Conservation (phyloP, 176 grass and related monocot genomes). For the Panicum miliaceum region DNA sequence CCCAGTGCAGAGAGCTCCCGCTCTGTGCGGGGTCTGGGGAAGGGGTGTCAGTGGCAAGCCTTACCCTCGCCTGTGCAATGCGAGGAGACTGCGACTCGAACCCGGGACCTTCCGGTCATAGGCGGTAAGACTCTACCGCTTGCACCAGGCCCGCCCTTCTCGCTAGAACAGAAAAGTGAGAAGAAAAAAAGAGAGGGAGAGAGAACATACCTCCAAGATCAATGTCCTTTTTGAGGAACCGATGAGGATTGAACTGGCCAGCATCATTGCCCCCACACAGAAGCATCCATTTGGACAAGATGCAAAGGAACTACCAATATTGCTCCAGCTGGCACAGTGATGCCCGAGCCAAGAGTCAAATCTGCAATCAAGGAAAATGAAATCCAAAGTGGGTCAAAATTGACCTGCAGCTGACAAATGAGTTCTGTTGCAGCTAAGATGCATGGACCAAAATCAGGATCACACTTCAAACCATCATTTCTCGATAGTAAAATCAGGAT, state of each 20-base stretch:
- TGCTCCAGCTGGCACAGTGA: slow-evolving; percentile 73
- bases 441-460: slow-evolving; percentile 6
- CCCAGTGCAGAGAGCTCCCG: no score
- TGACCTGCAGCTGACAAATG: background rate
- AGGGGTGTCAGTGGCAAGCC: no score
- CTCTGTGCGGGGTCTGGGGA: no score
- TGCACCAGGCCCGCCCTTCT: no score
- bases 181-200: background rate
- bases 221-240: slow-evolving; percentile 57
- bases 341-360: slow-evolving; percentile 59
- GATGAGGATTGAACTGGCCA: slow-evolving; percentile 70
- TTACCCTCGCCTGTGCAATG: no score
- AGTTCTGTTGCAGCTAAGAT: slow-evolving; percentile 27
- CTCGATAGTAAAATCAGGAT: slow-evolving; percentile 1
- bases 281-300: slow-evolving; percentile 79
- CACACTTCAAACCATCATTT: slow-evolving; percentile 1
- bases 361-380: slow-evolving; percentile 59
- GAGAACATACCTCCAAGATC: slow-evolving; percentile 55
- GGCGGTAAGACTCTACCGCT: no score
- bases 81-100: no score
- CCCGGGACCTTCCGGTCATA: no score
- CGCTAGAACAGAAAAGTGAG: slow-evolving; percentile 10
- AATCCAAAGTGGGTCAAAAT: slow-evolving; percentile 20
- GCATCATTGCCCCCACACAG: slow-evolving; percentile 85
- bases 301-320: slow-evolving; percentile 82